Percentiles rank a stretch among this genome's conserved stretches.
Evolutionary conservation across 148 eudicot genomes (phyloP).

Genomic region (Arctostaphylos glauca): DNA sequence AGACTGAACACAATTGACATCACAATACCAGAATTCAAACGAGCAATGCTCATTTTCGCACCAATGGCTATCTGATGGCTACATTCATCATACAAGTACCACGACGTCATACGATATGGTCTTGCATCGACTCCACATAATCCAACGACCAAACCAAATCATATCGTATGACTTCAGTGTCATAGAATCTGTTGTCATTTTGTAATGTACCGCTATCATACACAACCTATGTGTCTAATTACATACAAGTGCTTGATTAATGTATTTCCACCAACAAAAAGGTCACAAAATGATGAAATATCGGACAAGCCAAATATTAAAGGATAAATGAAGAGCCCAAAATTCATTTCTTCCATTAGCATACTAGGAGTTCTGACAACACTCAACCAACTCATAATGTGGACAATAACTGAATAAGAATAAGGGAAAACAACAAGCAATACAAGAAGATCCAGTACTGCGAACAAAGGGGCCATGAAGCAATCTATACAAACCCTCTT

Average conservation of each 20-base stretch:
- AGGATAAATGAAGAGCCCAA: not conserved
- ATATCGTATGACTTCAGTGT: too few relatives aligned
- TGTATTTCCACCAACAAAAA: not conserved
- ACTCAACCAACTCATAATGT: not conserved
- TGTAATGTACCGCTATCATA: not conserved
- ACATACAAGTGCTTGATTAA: not conserved
- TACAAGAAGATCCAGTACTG: not conserved
- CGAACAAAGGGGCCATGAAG: constrained; percentile 12
- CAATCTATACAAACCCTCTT: constrained; percentile 28
- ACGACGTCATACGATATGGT: not conserved
- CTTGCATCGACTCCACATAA: not conserved
- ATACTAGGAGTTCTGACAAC: not conserved
- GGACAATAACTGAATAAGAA: not conserved
- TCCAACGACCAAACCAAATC: not conserved
- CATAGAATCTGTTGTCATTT: not conserved
- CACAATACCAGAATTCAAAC: not conserved
- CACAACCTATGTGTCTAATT: not conserved
- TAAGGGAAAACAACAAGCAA: not conserved
- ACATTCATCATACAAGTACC: not conserved
- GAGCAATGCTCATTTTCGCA: not conserved
- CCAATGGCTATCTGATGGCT: too few relatives aligned
- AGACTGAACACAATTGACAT: not conserved
- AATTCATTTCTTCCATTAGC: constrained; percentile 4
- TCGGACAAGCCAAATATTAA: not conserved
- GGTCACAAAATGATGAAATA: not conserved